Base-by-base conservation (phyloP, 2,329 filamentous ascomycete species). In the Cladosporium phlei region DNA sequence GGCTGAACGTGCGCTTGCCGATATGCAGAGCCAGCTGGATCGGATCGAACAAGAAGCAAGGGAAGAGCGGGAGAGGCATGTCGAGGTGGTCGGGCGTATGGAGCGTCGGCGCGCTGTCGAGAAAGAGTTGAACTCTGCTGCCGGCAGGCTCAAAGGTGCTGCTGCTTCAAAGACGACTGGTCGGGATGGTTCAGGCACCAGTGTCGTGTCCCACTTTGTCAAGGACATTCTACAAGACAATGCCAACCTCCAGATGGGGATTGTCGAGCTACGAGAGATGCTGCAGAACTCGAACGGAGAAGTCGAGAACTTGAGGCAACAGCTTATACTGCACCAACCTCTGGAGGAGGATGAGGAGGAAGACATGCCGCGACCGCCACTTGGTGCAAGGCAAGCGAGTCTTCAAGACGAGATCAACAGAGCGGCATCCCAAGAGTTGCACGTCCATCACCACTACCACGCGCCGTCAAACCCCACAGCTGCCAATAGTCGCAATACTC, bases 151-250 rank as follows among this genome's bases (percentile, higher is more conserved):
- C 44, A 93, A 91, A 66, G 85, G 86, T 8, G 85, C 86, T 10
- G 88, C 88, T 3, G 87, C 85, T 0, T 76, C 77, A 21, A 84
- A 81, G 55, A 80, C 81, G 2, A 69, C 86, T 30, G 32, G 42
- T 45, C 25, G 38, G 4, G 75, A 78, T 22, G 78, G 78, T 55
- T 72, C 71, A 47, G 76, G 79, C 8, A 80, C 75, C 51, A 82
- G 74, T 48, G 88, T 95, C 28, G 88, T 97, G n/a, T 90, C 88
- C 16, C 88, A 94, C 61, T 97, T 98, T 58, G 93, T 98, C 47
- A 88, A 90, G 56, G 93, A 97, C 64, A 86, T 98, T 47, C 73
- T 98, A 14, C 85, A 95, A 59, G 93, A 98, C 65, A 98, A 98
- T 61, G 88, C 90, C 8, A 95, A 88, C 57, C 72, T 98, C 34